A percentile compares a stretch with the other conserved stretches of the same genome.
These are phyloP conservation scores for Chalciporus piperatoides DNA, from an alignment of 1,284 basidiomycete species.

Conservation along the genomic window DNA sequence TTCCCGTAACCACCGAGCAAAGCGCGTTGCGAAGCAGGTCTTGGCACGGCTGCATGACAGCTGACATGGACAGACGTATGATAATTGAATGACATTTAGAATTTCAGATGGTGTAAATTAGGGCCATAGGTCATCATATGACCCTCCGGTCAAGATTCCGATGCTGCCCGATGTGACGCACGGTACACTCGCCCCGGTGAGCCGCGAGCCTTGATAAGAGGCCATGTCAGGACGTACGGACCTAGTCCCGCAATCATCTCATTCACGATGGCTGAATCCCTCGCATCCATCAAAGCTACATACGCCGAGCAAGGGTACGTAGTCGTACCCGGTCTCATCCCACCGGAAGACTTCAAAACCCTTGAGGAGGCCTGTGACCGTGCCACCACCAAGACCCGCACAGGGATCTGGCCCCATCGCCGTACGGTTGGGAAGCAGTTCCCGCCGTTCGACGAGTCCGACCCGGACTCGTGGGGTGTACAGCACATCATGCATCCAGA, in stretches of 20 bases:
- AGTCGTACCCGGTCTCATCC: constrained; percentile 60
- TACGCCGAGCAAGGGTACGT: constrained; percentile 74
- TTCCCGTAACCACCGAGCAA: constrained; percentile 16
- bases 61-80: too few species aligned
- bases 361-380: constrained; percentile 54
- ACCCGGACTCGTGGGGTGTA: constrained; percentile 75
- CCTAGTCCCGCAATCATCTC: neutral
- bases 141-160: too few species aligned
- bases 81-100: too few species aligned
- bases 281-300: constrained; percentile 26
- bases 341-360: constrained; percentile 36
- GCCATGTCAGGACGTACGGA: neutral
- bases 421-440: constrained; percentile 81
- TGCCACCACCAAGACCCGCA: constrained; percentile 54
- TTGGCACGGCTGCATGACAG: constrained; percentile 35
- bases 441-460: constrained; percentile 63
- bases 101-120: too few species aligned
- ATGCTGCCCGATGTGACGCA: too few species aligned
- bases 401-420: constrained; percentile 63
- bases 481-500: constrained; percentile 80
- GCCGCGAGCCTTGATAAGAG: neutral
- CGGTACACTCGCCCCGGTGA: neutral
- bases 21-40: constrained; percentile 40
- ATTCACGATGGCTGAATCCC: constrained; percentile 13
- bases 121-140: too few species aligned